Evolutionary conservation across 306 rosid genomes (phyloP).

Genomic region (Senna siamea): DNA sequence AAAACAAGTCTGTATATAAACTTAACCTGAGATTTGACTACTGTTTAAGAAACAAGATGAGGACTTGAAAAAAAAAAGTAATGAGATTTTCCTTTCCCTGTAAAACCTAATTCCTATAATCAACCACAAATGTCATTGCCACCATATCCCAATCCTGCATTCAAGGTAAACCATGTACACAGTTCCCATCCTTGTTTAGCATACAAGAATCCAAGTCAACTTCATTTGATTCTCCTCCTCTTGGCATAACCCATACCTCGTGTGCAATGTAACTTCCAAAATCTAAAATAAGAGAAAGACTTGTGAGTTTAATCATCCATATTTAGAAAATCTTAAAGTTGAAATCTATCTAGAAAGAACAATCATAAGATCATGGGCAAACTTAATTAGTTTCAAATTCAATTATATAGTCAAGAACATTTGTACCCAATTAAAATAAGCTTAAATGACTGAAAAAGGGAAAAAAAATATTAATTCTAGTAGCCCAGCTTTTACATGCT

Average conservation of each 20-base stretch:
- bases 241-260: conserved; percentile 32
- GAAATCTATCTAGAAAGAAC: neutral
- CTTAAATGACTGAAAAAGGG: neutral
- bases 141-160: conserved; percentile 32
- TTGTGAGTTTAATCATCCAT: neutral
- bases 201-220: conserved; percentile 19
- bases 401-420: too few species aligned
- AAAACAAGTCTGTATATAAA: neutral
- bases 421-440: neutral
- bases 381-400: too few species aligned
- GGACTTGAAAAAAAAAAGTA: neutral
- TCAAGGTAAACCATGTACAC: conserved; percentile 30
- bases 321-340: neutral
- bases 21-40: conserved; percentile 11
- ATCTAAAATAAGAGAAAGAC: conserved; percentile 4
- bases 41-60: conserved; percentile 19
- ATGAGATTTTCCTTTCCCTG: conserved; percentile 40
- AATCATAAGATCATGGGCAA: neutral
- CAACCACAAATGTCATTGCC: neutral
- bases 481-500: neutral
- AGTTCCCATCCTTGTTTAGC: conserved; percentile 22
- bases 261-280: conserved; percentile 25
- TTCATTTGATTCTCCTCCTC: conserved; percentile 37
- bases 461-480: too few species aligned
- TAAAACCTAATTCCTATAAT: conserved; percentile 31